Base-by-base conservation (phyloP, 2,329 filamentous ascomycete genomes). In the Trichoderma sp. region DNA sequence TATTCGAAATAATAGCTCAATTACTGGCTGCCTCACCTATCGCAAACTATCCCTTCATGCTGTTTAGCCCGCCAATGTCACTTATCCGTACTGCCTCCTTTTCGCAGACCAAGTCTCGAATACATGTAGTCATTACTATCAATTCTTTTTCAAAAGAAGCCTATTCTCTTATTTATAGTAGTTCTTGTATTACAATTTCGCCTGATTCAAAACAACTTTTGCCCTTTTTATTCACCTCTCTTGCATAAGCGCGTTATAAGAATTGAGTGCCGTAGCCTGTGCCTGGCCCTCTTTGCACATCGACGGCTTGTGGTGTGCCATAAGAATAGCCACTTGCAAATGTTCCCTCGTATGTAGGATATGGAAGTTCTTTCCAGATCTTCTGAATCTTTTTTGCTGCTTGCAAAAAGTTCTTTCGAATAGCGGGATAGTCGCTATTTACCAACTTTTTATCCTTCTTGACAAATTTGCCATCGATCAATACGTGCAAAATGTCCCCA, bases 401-500 rank as follows among this genome's bases (percentile, higher is more conserved):
- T n/a, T 58, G 24, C 3, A 66, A 4, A 16, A 66, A 66, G 0
- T 35, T 40, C 24, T 33, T 57, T 7, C 63, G 37, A 31, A 58
- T 66, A 5, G 4, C 37, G 13, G 53, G 53, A 21, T 61, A 61
- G 6, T 68, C 29, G 3, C 5, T 24, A 7, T 37, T 56, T 16
- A 68, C 52, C 2, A 73, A n/a, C n/a, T 70, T 70, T 13, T 62
- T 55, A 59, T 71, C 35, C 24, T 29, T 49, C 29, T 73, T 88
- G 57, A 76, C 74, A 59, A 83, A 86, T 67, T 78, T 74, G 0
- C 86, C 86, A 63, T 83, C 81, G 0, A 87, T 81, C 11, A 86
- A 69, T 0, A 88, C 86, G 62, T 84, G 79, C 66, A 82, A 74
- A 29, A 88, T 77, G 68, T 88, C 85, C 0, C 83, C 85, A 4